Evolutionary conservation across 306 rosid species (phyloP).

Genomic region (Crataegus laevigata): DNA sequence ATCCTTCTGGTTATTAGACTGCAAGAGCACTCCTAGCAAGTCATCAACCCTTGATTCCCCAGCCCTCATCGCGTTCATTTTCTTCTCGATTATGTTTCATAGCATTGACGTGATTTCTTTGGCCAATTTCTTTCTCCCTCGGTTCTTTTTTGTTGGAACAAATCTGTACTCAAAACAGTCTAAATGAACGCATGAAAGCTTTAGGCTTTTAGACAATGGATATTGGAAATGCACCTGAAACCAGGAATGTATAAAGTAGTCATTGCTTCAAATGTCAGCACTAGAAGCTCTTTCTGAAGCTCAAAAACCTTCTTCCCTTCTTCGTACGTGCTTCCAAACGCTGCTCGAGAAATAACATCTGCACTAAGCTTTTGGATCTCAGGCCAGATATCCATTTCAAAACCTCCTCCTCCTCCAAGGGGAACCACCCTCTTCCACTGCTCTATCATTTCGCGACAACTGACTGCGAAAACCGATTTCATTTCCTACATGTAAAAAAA

Average conservation of each 20-base stretch:
- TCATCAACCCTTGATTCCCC: constrained; percentile 29
- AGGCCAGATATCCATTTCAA: constrained; percentile 39
- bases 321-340: constrained; percentile 40
- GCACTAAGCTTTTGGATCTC: constrained; percentile 36
- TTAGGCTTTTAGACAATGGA: neutral
- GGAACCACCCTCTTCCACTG: constrained; percentile 26
- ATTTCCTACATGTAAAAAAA: constrained; percentile 15
- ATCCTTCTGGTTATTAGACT: constrained; percentile 20
- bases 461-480: constrained; percentile 28
- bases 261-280: constrained; percentile 45
- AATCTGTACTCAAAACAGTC: constrained; percentile 20
- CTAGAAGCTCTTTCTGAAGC: constrained; percentile 34
- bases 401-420: constrained; percentile 19
- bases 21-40: constrained; percentile 35
- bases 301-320: constrained; percentile 41
- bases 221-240: constrained; percentile 28
- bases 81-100: constrained; percentile 25
- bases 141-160: constrained; percentile 40
- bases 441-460: constrained; percentile 34
- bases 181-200: neutral
- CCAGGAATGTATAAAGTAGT: constrained; percentile 37
- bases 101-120: constrained; percentile 31
- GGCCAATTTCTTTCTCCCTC: constrained; percentile 33
- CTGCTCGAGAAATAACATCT: constrained; percentile 37
- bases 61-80: constrained; percentile 14